Conservation (phyloP, 1,284 basidiomycete species). For the Ceratorhiza oryzae-sativae region DNA sequence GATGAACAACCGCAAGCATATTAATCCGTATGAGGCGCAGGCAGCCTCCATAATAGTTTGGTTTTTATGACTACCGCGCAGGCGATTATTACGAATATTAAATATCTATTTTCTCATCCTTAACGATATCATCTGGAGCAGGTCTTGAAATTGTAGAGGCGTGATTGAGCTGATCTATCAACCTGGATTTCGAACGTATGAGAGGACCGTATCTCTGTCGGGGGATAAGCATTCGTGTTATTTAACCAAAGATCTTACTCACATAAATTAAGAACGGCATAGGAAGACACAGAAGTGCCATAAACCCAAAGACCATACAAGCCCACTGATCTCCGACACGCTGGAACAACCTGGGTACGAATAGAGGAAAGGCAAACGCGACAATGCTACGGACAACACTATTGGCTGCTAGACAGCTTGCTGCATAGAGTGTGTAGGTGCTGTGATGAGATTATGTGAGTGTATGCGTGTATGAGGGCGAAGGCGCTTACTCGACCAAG, state of each 20-base stretch:
- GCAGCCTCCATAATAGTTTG: no score
- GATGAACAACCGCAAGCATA: no score
- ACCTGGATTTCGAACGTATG: slow-evolving; percentile 20
- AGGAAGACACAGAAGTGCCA: slow-evolving; percentile 64
- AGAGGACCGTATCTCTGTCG: background rate
- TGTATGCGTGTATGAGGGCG: background rate
- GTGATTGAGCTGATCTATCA: slow-evolving; percentile 19
- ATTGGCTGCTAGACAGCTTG: slow-evolving; percentile 6
- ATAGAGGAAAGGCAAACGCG: background rate
- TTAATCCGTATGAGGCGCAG: no score
- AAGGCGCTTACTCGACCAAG: slow-evolving; percentile 19
- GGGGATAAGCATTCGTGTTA: background rate
- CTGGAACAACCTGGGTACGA: slow-evolving; percentile 59
- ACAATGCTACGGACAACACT: slow-evolving; percentile 61
- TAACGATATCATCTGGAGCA: background rate
- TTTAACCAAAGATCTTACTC: background rate
- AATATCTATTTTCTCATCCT: background rate
- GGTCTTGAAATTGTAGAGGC: background rate
- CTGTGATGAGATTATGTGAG: background rate
- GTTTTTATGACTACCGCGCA: no score
- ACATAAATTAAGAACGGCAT: slow-evolving; percentile 58
- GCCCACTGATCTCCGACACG: slow-evolving; percentile 71
- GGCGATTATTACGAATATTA: background rate
- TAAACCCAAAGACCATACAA: slow-evolving; percentile 66
- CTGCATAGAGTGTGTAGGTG: slow-evolving; percentile 3